A percentile compares a stretch with the other conserved stretches of the same genome.
Conservation (phyloP, 2,329 filamentous ascomycete genomes). For the Fusarium decemcellulare region DNA sequence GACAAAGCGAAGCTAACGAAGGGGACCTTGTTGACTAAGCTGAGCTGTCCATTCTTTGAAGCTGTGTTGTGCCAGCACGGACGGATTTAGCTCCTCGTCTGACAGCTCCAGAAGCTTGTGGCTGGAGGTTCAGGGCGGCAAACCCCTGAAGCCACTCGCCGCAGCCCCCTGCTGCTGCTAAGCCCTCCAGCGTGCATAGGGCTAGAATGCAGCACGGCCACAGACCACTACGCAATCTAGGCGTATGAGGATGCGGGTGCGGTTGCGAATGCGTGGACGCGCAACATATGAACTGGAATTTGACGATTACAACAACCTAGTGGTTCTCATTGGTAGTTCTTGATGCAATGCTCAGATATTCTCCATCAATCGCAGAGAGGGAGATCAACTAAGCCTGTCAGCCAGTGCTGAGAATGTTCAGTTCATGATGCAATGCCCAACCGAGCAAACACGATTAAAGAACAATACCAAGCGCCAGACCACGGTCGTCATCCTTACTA, state of each 20-base stretch:
- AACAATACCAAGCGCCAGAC: not conserved
- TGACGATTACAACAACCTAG: not conserved
- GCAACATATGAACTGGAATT: not conserved
- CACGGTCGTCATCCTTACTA: not conserved
- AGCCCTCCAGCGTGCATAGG: conserved; percentile 7
- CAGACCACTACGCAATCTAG: not conserved
- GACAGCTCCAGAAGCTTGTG: not conserved
- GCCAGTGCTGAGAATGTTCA: not conserved
- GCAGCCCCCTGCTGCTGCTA: conserved; percentile 1
- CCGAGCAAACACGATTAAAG: not conserved
- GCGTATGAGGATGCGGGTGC: not conserved
- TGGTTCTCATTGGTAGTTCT: not conserved
- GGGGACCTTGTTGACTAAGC: conserved; percentile 26
- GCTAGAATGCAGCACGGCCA: not conserved
- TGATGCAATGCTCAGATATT: not conserved
- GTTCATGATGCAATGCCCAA: not conserved
- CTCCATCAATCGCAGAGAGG: not conserved
- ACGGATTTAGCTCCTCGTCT: conserved; percentile 19
- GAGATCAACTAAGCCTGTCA: not conserved
- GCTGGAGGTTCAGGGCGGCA: not conserved
- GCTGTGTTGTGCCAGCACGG: conserved; percentile 22
- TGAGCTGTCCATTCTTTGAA: not conserved
- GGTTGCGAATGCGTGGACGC: not conserved
- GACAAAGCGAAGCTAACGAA: conserved; percentile 12
- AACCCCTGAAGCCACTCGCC: conserved; percentile 7